These are phyloP conservation scores for Metarhizium humberi DNA, from an alignment of 2,329 filamentous ascomycete species.

Conservation along the genomic window DNA sequence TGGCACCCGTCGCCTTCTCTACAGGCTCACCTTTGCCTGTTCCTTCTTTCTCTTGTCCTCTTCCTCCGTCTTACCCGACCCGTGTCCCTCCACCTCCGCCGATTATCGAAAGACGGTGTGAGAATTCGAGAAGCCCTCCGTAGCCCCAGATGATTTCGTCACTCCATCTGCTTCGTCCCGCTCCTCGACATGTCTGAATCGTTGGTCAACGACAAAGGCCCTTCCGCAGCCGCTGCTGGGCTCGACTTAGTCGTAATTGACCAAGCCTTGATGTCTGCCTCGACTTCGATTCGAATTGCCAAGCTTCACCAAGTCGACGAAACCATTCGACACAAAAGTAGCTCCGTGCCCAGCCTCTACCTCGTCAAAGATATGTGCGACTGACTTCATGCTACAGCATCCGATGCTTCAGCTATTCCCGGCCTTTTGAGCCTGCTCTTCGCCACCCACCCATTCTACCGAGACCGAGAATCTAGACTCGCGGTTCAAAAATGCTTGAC, in stretches of 20 bases:
- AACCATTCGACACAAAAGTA: conserved; percentile 27
- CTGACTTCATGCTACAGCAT: conserved; percentile 17
- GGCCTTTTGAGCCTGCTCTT: conserved; percentile 66
- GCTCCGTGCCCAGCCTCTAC: neutral
- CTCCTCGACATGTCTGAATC: conserved; percentile 26
- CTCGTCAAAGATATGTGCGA: neutral
- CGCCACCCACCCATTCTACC: conserved; percentile 77
- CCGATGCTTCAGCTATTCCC: conserved; percentile 39
- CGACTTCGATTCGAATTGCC: conserved; percentile 45
- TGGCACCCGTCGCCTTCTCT: neutral
- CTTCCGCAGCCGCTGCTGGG: conserved; percentile 21
- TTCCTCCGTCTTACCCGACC: neutral
- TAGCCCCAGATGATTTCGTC: conserved; percentile 25
- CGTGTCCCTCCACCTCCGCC: neutral
- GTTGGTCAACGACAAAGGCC: conserved; percentile 30
- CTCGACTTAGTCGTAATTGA: conserved; percentile 42
- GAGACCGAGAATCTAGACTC: conserved; percentile 73
- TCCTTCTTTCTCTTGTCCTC: neutral
- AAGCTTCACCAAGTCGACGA: conserved; percentile 49
- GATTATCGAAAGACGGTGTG: neutral
- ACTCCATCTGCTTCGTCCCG: conserved; percentile 11
- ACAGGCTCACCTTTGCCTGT: neutral
- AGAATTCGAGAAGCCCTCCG: neutral
- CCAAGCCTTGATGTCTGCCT: conserved; percentile 50
- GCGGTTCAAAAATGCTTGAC: conserved; percentile 75